Percentiles rank a stretch among this genome's conserved stretches.
Evolutionary conservation across 2,329 filamentous ascomycete species (phyloP).

Genomic region (Apiospora marii): DNA sequence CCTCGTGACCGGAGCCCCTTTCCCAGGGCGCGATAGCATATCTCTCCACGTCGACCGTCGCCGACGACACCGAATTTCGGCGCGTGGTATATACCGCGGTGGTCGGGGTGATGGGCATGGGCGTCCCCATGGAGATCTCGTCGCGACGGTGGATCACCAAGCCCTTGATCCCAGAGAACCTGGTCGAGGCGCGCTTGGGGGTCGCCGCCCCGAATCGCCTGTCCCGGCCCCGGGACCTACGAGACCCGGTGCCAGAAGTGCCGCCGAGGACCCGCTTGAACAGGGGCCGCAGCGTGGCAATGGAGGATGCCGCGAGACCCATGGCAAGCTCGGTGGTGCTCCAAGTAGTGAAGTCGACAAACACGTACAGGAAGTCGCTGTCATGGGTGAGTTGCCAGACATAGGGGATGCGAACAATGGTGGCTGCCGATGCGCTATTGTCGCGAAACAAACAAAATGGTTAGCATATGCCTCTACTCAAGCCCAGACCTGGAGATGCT

Average conservation of each 20-base stretch:
- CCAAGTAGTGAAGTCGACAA: conserved; percentile 53
- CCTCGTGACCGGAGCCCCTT: not conserved
- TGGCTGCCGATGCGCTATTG: conserved; percentile 49
- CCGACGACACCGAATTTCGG: not conserved
- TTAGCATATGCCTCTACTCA: not conserved
- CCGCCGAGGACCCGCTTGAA: conserved; percentile 35
- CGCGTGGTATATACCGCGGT: not conserved
- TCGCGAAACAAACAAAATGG: not conserved
- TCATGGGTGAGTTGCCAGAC: conserved; percentile 46
- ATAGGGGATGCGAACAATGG: conserved; percentile 52
- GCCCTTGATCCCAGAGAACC: not conserved
- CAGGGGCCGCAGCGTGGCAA: conserved; percentile 48
- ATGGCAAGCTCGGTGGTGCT: conserved; percentile 52
- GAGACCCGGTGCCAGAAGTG: not conserved
- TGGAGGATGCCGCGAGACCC: conserved; percentile 48
- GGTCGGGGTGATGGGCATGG: not conserved
- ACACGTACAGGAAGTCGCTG: conserved; percentile 49
- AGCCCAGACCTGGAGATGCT: not conserved
- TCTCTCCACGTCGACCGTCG: conserved; percentile 5
- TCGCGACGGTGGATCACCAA: conserved; percentile 9
- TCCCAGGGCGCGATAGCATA: conserved; percentile 22
- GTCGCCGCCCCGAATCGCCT: not conserved
- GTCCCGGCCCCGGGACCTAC: not conserved
- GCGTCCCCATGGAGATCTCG: conserved; percentile 17
- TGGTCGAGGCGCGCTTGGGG: not conserved